These are phyloP conservation scores for Prunus padus DNA, from an alignment of 306 rosid genomes.

Conservation along the genomic window DNA sequence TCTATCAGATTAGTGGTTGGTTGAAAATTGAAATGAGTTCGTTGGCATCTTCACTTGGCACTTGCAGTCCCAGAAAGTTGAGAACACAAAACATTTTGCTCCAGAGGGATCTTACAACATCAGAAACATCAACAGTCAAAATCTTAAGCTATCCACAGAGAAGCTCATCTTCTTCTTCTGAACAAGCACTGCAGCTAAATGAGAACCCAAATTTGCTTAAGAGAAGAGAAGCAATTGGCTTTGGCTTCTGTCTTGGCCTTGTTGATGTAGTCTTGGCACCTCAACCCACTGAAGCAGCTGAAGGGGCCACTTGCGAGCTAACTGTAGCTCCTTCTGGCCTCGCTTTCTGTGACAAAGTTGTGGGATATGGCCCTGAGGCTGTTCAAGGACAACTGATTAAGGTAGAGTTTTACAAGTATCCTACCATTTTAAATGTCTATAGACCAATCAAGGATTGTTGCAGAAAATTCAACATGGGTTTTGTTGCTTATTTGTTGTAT, in stretches of 20 bases:
- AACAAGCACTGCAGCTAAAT: constrained; percentile 9
- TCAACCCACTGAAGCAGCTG: constrained; percentile 37
- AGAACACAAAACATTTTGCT: constrained; percentile 3
- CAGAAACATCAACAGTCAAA: constrained; percentile 25
- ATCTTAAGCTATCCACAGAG: constrained; percentile 1
- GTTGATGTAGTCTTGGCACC: constrained; percentile 21
- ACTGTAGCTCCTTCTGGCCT: constrained; percentile 77
- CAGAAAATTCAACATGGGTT: not conserved
- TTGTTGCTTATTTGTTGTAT: not conserved
- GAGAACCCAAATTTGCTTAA: constrained; percentile 26
- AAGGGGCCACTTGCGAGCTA: constrained; percentile 50
- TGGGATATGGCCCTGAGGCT: constrained; percentile 73
- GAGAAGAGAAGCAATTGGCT: constrained; percentile 56
- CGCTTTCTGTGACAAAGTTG: constrained; percentile 73
- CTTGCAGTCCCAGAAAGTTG: constrained; percentile 29
- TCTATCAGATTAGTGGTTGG: constrained; percentile 10
- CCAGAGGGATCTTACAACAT: constrained; percentile 8
- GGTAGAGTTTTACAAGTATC: too few relatives aligned
- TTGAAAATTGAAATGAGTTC: constrained; percentile 48
- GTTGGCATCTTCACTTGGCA: constrained; percentile 30
- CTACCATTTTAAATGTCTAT: too few relatives aligned
- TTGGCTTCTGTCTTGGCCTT: constrained; percentile 51
- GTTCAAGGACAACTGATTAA: constrained; percentile 79
- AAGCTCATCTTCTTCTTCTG: constrained; percentile 3
- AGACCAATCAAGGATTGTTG: too few relatives aligned